phyloP scores from a whole-genome alignment of 2,329 filamentous ascomycete genomes.

The Chrysoporthe deuterocubensis region DNA sequence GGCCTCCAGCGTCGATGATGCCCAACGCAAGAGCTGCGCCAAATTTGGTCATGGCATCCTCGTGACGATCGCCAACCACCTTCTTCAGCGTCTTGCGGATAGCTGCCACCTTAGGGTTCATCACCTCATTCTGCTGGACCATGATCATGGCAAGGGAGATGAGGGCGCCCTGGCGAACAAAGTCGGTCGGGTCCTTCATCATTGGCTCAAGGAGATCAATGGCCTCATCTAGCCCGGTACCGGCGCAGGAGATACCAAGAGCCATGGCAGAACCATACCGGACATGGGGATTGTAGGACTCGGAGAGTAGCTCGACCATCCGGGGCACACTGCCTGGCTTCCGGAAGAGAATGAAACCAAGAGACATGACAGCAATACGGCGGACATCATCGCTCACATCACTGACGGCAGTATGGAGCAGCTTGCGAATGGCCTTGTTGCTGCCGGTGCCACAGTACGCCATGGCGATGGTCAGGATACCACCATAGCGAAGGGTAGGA shows the following conservation, averaged over 20 bases:
- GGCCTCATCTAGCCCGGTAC: slow-evolving; percentile 93
- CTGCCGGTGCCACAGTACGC: slow-evolving; percentile 97
- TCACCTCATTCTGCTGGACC: slow-evolving; percentile 98
- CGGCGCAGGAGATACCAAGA: slow-evolving; percentile 95
- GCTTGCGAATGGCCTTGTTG: slow-evolving; percentile 96
- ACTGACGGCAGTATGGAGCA: slow-evolving; percentile 94
- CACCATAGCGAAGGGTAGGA: slow-evolving; percentile 90
- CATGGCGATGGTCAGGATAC: slow-evolving; percentile 97
- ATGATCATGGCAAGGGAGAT: slow-evolving; percentile 97
- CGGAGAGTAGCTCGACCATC: slow-evolving; percentile 97
- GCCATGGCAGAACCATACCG: slow-evolving; percentile 98
- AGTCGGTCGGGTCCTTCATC: slow-evolving; percentile 99
- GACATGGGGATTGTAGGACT: slow-evolving; percentile 98
- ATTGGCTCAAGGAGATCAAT: slow-evolving; percentile 97
- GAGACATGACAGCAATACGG: slow-evolving; percentile 92
- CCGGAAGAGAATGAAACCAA: slow-evolving; percentile 97
- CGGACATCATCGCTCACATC: slow-evolving; percentile 98
- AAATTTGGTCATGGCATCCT: slow-evolving; percentile 99
- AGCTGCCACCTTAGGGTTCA: slow-evolving; percentile 93
- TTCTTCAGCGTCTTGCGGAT: slow-evolving; percentile 95
- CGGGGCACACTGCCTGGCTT: slow-evolving; percentile 96
- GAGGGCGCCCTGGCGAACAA: slow-evolving; percentile 93
- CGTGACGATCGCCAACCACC: slow-evolving; percentile 90
- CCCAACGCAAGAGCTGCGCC: slow-evolving; percentile 91
- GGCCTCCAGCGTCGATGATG: slow-evolving; percentile 96